Percentiles rank a stretch among this genome's conserved stretches.
Conservation (phyloP, 2,329 filamentous ascomycete species). For the Verticillium longisporum region DNA sequence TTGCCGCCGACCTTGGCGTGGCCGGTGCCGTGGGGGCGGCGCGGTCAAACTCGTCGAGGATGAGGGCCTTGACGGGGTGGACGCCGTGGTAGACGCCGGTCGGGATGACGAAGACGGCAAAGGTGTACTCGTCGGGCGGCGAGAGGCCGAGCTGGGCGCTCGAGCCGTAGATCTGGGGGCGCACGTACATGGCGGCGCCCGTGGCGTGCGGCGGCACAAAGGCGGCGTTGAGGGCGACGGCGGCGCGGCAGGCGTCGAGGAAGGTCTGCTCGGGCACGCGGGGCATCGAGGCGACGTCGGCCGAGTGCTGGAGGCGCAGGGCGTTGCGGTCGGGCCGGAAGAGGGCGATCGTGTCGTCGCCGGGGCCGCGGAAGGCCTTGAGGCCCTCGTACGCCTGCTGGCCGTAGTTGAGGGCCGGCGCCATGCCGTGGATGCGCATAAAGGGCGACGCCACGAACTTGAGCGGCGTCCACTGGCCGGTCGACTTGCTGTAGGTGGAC, state of each 20-base stretch:
- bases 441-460: conserved; percentile 76
- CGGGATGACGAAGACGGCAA: conserved; percentile 83
- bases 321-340: conserved; percentile 89
- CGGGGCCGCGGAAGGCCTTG: conserved; percentile 82
- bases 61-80: conserved; percentile 77
- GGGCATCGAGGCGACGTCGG: conserved; percentile 76
- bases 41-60: conserved; percentile 90
- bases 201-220: conserved; percentile 87
- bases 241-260: conserved; percentile 67
- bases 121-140: conserved; percentile 87
- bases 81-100: conserved; percentile 92
- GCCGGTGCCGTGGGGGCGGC: conserved; percentile 83
- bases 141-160: conserved; percentile 80
- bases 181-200: conserved; percentile 87
- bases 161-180: conserved; percentile 81
- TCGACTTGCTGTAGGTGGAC: conserved; percentile 70
- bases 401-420: conserved; percentile 91
- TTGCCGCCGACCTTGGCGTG: conserved; percentile 94
- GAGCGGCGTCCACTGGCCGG: conserved; percentile 70
- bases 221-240: conserved; percentile 81
- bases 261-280: conserved; percentile 72
- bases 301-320: conserved; percentile 74
- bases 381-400: conserved; percentile 98
- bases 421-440: conserved; percentile 89
- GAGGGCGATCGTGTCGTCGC: conserved; percentile 65